Evolutionary conservation across 2,329 filamentous ascomycete species (phyloP), one percentile per base, ranked within the genome.

Genomic region (Blastomyces emzantsi): DNA sequence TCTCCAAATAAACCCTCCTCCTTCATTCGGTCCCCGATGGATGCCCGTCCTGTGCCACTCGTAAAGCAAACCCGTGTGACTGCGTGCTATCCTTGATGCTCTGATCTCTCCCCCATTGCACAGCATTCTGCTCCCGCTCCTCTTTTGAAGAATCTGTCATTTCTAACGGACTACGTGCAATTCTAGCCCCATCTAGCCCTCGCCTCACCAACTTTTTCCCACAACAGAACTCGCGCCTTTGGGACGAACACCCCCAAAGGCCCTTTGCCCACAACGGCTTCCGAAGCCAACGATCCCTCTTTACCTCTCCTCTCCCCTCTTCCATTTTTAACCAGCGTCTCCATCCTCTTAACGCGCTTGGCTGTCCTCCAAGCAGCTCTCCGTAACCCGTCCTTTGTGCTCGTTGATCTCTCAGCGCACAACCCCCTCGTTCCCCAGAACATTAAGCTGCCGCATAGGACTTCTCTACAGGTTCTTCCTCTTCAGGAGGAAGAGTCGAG

Each of bases 391-490:
- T 69, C 71, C 66, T 68, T 71, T 76, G 69, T 75, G 75, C 70
- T 76, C 73, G 73, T 74, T 75, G 70, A 73, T 69, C 63, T 63
- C 70, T 68, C 69, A 63, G 73, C 74, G 68, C 70, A 72, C 69
- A 70, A 70, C 67, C 69, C 76, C 75, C 70, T 83, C 82, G 78
- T 83, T 80, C 76, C 80, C 84, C 77, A 79, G 84, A 80, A 80
- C 80, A 78, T 80, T 85, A 89, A 96, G 90, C 93, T 97, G 94
- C 94, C 94, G 94, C 93, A 99, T 99, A 97, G 91, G 90, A 95
- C 89, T 87, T 86, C 86, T 88, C 88, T 86, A 86, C 85, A 87
- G 90, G 89, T 92, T 96, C 93, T 97, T 97, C 93, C 92, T 96
- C 93, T 94, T 82, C 83, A 82, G 80, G 93, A 92, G 94, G 94